phyloP scores from a whole-genome alignment of 1,139 yeast genomes.

The Yamadazyma diospyri region DNA sequence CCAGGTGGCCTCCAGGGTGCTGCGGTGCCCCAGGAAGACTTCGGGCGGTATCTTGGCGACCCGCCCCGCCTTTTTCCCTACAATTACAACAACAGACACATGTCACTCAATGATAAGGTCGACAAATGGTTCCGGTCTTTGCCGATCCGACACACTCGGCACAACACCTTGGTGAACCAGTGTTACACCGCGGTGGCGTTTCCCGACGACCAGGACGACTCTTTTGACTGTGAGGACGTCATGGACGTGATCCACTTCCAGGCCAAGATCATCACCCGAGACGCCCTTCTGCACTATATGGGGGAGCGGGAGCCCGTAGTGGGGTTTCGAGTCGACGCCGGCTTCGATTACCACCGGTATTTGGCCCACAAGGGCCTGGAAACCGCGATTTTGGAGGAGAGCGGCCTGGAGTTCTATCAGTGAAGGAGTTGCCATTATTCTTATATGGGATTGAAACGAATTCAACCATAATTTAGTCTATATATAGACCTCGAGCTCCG shows the following conservation, averaged over 20 bases:
- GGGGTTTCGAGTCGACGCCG: too few relatives aligned
- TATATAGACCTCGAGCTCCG: constrained; percentile 36
- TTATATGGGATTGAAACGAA: too few relatives aligned
- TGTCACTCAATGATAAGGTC: too few relatives aligned
- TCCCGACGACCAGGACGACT: not conserved
- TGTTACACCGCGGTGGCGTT: not conserved
- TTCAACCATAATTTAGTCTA: constrained; percentile 10
- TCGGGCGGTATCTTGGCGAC: too few relatives aligned
- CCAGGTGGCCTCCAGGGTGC: too few relatives aligned
- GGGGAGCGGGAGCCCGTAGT: not conserved
- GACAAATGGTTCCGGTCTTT: not conserved
- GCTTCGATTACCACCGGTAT: not conserved
- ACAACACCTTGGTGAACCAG: not conserved
- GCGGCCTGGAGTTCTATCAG: constrained; percentile 5
- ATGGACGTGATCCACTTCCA: not conserved
- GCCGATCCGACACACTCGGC: not conserved
- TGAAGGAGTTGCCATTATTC: too few relatives aligned
- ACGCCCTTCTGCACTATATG: not conserved
- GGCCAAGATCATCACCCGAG: not conserved
- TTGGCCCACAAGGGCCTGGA: not conserved
- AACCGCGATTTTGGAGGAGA: not conserved
- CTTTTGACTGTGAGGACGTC: not conserved
- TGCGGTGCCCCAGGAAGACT: too few relatives aligned
- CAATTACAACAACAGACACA: too few relatives aligned
- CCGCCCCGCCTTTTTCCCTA: too few relatives aligned